Conservation (phyloP, 1,284 basidiomycete species). For the Coriolopsis trogii region DNA sequence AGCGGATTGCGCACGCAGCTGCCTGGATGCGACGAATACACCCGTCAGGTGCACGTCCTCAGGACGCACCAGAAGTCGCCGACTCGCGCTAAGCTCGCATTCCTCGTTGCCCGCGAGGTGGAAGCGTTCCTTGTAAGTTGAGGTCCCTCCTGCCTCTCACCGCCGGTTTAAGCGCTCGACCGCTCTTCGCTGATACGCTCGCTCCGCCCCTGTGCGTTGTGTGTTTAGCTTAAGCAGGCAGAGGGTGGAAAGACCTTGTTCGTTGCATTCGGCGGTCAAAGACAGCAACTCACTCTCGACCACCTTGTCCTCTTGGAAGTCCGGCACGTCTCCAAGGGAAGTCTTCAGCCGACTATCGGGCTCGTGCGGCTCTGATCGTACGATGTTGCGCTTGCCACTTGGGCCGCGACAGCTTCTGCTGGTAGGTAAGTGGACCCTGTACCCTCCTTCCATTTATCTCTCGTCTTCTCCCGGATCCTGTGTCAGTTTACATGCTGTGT, state of each 20-base stretch:
- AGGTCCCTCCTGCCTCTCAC: too few relatives aligned
- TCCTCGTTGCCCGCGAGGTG: background rate
- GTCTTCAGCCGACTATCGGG: conserved; percentile 2
- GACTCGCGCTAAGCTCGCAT: background rate
- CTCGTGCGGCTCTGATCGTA: background rate
- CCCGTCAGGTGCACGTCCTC: background rate
- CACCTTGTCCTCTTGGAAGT: conserved; percentile 2
- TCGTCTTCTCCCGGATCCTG: too few relatives aligned
- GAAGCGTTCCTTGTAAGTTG: background rate
- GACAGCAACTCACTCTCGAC: background rate
- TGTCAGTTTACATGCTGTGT: too few relatives aligned
- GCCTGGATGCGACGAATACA: background rate
- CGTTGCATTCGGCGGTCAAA: background rate
- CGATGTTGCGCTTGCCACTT: background rate
- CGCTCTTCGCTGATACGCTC: too few relatives aligned
- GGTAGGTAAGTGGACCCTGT: too few relatives aligned
- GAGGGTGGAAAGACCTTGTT: too few relatives aligned
- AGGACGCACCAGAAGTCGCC: too few relatives aligned
- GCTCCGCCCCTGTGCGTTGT: too few relatives aligned
- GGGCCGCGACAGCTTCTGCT: too few relatives aligned
- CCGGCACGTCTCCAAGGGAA: conserved; percentile 3
- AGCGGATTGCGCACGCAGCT: background rate
- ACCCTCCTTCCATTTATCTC: too few relatives aligned
- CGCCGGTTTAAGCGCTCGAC: too few relatives aligned
- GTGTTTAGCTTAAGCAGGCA: too few relatives aligned